These are phyloP conservation scores for Solanum medicagineum DNA, from an alignment of 257 asterid species.

Conservation along the genomic window DNA sequence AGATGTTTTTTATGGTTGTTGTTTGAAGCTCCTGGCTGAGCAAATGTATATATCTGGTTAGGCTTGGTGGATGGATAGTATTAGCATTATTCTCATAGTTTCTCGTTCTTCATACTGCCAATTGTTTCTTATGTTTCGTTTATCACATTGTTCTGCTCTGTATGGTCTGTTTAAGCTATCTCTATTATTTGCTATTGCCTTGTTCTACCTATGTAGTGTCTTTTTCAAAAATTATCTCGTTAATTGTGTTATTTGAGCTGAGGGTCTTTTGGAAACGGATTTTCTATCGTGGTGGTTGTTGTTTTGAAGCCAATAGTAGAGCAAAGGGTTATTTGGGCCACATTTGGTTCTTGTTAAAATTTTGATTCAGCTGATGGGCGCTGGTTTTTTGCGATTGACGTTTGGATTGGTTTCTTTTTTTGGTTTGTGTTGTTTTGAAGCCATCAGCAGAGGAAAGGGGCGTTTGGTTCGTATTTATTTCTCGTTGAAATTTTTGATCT, in stretches of 20 bases:
- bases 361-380: not conserved
- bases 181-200: not conserved
- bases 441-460: not conserved
- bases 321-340: not conserved
- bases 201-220: not conserved
- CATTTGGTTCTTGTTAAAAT: not conserved
- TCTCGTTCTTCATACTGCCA: not conserved
- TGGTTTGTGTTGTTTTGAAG: not conserved
- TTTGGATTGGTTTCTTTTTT: not conserved
- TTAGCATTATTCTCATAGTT: not conserved
- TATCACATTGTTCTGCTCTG: not conserved
- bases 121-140: not conserved
- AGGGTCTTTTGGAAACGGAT: not conserved
- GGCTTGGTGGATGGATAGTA: not conserved
- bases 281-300: not conserved
- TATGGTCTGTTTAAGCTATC: not conserved
- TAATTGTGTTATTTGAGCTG: not conserved
- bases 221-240: not conserved
- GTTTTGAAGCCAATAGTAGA: not conserved
- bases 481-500: not conserved
- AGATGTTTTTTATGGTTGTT: not conserved
- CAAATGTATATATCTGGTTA: not conserved
- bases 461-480: not conserved
- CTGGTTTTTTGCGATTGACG: not conserved
- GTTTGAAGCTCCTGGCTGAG: not conserved